These are phyloP conservation scores for Leccinum barrowsii DNA, from an alignment of 768 basidiomycete genomes.

Conservation along the genomic window DNA sequence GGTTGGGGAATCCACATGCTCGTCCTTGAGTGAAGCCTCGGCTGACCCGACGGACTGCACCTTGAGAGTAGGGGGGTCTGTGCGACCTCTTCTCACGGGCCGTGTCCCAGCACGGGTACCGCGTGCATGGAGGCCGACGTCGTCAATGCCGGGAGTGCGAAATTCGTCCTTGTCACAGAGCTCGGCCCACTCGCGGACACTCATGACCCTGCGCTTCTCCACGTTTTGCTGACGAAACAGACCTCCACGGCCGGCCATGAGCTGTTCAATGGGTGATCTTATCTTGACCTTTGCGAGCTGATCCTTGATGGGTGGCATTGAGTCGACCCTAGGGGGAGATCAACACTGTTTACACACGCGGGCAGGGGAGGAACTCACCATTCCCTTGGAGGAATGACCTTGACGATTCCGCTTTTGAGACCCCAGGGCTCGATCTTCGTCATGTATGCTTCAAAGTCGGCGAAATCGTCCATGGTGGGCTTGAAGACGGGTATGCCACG, in stretches of 20 bases:
- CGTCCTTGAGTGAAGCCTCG: conserved; percentile 41
- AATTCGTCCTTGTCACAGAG: conserved; percentile 68
- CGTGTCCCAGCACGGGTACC: conserved; percentile 35
- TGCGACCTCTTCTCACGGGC: conserved; percentile 40
- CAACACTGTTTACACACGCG: conserved; percentile 17
- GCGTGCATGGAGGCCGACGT: conserved; percentile 54
- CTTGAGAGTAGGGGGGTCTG: conserved; percentile 37
- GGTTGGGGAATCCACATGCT: conserved; percentile 27
- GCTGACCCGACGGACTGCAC: conserved; percentile 46
- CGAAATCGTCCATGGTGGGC: conserved; percentile 88
- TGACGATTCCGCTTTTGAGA: conserved; percentile 85
- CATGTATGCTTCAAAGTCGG: conserved; percentile 90
- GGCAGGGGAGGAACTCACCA: conserved; percentile 55
- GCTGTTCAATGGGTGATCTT: conserved; percentile 88
- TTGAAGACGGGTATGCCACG: conserved; percentile 97
- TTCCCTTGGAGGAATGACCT: conserved; percentile 92
- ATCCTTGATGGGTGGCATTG: conserved; percentile 68
- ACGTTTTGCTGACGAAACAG: conserved; percentile 89
- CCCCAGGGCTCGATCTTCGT: conserved; percentile 89
- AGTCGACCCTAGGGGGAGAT: conserved; percentile 51
- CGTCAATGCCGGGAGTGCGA: conserved; percentile 68
- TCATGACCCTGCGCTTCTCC: conserved; percentile 80
- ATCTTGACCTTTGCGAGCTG: conserved; percentile 76
- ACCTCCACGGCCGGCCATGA: conserved; percentile 82
- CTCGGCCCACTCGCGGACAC: conserved; percentile 85